These are phyloP conservation scores for Patellifolia procumbens DNA, from an alignment of 179 eudicot genomes.

Conservation along the genomic window DNA sequence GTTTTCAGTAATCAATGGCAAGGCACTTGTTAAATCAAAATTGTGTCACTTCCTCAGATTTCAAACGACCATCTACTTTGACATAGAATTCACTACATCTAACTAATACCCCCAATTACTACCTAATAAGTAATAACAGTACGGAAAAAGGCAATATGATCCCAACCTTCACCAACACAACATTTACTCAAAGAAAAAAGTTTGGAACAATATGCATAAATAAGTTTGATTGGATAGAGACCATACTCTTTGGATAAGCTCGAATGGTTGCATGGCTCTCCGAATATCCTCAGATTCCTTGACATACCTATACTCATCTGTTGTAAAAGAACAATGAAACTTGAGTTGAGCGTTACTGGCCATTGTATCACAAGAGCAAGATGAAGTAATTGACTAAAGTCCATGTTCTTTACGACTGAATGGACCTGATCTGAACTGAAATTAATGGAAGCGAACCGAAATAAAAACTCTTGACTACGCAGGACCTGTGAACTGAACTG, in stretches of 20 bases:
- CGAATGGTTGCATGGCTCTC: constrained; percentile 69
- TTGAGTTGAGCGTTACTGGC: neutral
- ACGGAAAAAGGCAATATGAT: neutral
- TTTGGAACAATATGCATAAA: neutral
- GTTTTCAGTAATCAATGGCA: neutral
- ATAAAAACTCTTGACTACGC: no score
- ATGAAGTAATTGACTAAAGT: neutral
- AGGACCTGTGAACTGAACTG: no score
- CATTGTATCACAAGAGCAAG: neutral
- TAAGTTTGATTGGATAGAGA: neutral
- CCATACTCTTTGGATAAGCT: constrained; percentile 73
- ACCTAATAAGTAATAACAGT: neutral
- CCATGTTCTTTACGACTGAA: no score
- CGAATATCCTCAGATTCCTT: constrained; percentile 83
- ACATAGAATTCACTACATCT: neutral
- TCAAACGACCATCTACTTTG: neutral
- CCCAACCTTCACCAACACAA: neutral
- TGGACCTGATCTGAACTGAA: no score
- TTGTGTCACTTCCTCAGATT: neutral
- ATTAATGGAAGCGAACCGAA: no score
- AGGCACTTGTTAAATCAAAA: neutral
- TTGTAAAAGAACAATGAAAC: constrained; percentile 8
- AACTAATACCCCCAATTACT: neutral
- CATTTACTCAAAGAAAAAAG: neutral
- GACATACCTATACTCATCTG: constrained; percentile 55